A percentile compares a stretch with the other conserved stretches of the same genome.
These are phyloP conservation scores for Talaromyces sp. DNA, from an alignment of 2,329 filamentous ascomycete genomes.

Conservation along the genomic window DNA sequence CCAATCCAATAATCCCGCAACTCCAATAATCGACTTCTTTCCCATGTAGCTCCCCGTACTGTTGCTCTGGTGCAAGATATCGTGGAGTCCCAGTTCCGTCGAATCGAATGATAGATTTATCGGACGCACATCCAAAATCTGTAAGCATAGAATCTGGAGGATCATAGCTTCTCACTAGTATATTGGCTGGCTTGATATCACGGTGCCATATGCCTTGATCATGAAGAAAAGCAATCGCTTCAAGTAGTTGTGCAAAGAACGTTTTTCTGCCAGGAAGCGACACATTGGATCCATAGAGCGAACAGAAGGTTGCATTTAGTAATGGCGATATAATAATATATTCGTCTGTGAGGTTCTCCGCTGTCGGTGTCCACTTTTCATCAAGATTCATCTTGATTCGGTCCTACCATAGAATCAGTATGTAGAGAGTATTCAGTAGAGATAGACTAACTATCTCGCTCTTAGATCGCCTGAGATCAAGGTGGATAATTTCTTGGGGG, in stretches of 20 bases:
- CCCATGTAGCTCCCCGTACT: neutral
- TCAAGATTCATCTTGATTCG: neutral
- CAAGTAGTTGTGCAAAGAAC: constrained; percentile 1
- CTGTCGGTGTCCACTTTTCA: neutral
- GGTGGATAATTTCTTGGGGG: no score
- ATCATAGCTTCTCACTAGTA: constrained; percentile 6
- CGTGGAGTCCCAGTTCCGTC: neutral
- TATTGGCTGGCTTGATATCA: constrained; percentile 9
- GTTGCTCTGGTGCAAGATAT: constrained; percentile 6
- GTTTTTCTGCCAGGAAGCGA: neutral
- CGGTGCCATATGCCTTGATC: constrained; percentile 2
- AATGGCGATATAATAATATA: constrained; percentile 2
- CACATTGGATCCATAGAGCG: neutral
- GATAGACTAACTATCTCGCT: neutral
- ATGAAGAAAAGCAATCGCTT: constrained; percentile 3
- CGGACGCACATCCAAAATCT: constrained; percentile 4
- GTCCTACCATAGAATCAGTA: neutral
- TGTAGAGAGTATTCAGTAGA: neutral
- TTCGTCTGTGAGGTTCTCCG: neutral
- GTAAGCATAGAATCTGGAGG: constrained; percentile 10
- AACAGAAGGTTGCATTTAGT: neutral
- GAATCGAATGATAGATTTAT: neutral
- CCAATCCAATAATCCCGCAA: constrained; percentile 1
- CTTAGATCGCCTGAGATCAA: no score
- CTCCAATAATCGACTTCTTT: constrained; percentile 1